Conservation (phyloP, 169 alveolate species). For the Eimeria tenella region DNA sequence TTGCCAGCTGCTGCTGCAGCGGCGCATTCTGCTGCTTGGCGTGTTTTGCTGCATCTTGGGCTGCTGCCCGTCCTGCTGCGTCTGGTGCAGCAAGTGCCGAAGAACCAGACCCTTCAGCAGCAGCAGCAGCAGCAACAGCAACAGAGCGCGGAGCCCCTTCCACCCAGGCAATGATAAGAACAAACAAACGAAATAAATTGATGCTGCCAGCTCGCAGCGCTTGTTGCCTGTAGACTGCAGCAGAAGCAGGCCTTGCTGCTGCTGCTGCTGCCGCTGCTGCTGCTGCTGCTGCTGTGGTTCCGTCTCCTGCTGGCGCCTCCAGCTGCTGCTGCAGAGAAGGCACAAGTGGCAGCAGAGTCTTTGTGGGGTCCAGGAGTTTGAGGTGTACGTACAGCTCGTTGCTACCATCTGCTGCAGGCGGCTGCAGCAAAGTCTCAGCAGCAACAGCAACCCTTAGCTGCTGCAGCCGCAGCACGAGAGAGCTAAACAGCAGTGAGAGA, state of each 20-base stretch:
- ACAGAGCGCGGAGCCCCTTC: not conserved
- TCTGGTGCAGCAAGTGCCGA: not conserved
- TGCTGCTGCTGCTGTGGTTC: not conserved
- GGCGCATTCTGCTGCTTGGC: slow-evolving; percentile 11
- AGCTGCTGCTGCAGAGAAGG: slow-evolving; percentile 29
- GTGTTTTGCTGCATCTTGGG: slow-evolving; percentile 36
- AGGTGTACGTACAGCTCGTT: slow-evolving; percentile 28
- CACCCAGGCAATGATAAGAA: slow-evolving; percentile 25
- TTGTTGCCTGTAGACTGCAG: slow-evolving; percentile 27
- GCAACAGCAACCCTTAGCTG: slow-evolving; percentile 46
- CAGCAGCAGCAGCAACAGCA: not conserved
- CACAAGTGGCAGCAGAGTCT: slow-evolving; percentile 13
- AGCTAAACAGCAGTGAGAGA: not conserved
- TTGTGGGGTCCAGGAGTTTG: slow-evolving; percentile 43
- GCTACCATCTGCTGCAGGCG: slow-evolving; percentile 41
- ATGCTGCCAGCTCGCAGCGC: slow-evolving; percentile 35
- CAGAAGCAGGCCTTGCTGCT: slow-evolving; percentile 21
- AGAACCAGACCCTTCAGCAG: not conserved
- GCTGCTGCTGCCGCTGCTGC: not conserved
- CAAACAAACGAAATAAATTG: slow-evolving; percentile 43
- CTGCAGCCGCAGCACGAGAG: slow-evolving; percentile 25
- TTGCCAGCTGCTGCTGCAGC: slow-evolving; percentile 37
- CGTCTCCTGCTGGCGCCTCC: not conserved
- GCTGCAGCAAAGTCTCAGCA: slow-evolving; percentile 43
- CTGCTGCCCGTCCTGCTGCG: not conserved